Base-by-base conservation (phyloP, 345 rosid species). In the Draba incana region DNA sequence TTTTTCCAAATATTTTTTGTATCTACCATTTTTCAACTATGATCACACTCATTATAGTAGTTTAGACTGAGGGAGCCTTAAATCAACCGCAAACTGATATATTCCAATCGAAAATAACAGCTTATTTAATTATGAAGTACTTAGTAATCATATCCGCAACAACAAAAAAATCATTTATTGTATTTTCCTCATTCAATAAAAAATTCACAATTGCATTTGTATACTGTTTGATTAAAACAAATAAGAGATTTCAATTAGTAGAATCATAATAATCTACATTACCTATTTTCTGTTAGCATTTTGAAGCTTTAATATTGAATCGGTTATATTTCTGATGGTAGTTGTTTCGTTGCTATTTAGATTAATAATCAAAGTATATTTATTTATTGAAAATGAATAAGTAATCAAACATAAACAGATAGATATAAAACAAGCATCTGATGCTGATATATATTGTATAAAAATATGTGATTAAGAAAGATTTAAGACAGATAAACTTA, bases 381-480 rank as follows among this genome's bases (percentile, higher is more conserved):
- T 10, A 9, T 2, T 31, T n/a, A 14, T 15, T 13, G 3, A 11
- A 11, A 35, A 33, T 39, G 41, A 62, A 54, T 15, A 10, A 31
- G 33, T 6, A 62, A 25, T 24, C 5, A 62, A 23, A 25, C 20
- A 72, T 14, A 39, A 35, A 63, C 46, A 56, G 42, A 15, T 44
- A 51, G 20, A 46, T 6, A 57, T 20, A 14, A 41, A 51, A 27
- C 2, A 57, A 63, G 76, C 76, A 64, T 72, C 10, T 39, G 70
- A 64, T 64, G 59, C 52, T 47, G 6, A 48, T 15, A 47, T 59
- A 16, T 57, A 55, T 24, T 8, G 35, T 43, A n/a, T 14, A 15
- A 35, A n/a, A 57, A 10, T 1, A 38, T 42, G 48, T 51, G 62
- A 73, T 51, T 65, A 73, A 72, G 59, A 57, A 63, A 65, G 14